Conservation (phyloP, 768 basidiomycete species). For the Pisolithus marmoratus region DNA sequence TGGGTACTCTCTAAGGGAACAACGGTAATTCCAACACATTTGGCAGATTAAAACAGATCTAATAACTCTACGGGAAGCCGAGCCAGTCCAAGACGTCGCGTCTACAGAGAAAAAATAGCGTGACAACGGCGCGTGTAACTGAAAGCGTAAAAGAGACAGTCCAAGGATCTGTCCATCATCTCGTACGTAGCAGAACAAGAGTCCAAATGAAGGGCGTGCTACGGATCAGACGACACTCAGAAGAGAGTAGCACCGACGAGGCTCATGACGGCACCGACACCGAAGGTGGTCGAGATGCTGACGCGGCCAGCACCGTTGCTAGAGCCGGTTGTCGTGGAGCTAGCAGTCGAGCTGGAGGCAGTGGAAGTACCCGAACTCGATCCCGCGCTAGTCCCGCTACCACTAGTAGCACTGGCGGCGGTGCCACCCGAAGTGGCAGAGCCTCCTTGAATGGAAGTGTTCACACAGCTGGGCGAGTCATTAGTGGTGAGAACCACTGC, state of each 20-base stretch:
- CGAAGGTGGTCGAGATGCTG: conserved; percentile 29
- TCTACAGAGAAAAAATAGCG: no score
- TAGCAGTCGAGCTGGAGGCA: conserved; percentile 11
- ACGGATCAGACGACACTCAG: conserved; percentile 17
- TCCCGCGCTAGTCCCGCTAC: neutral
- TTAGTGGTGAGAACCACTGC: neutral
- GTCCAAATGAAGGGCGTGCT: neutral
- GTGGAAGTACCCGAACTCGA: conserved; percentile 7
- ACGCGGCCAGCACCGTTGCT: conserved; percentile 29
- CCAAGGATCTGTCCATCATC: neutral
- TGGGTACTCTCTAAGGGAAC: no score
- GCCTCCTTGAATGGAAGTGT: conserved; percentile 12
- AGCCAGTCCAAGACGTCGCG: no score
- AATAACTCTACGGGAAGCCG: no score
- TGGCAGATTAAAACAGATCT: no score
- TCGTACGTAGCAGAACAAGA: neutral
- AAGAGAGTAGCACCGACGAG: conserved; percentile 46
- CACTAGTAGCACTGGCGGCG: neutral
- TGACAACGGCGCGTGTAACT: no score
- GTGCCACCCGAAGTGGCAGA: conserved; percentile 3
- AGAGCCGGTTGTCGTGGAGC: conserved; percentile 12
- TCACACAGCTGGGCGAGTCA: conserved; percentile 20
- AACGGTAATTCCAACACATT: no score
- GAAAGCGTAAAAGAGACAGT: neutral
- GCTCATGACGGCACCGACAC: conserved; percentile 46